Evolutionary conservation across 805 yeast genomes (phyloP).

Genomic region (Wickerhamiella dianesei): DNA sequence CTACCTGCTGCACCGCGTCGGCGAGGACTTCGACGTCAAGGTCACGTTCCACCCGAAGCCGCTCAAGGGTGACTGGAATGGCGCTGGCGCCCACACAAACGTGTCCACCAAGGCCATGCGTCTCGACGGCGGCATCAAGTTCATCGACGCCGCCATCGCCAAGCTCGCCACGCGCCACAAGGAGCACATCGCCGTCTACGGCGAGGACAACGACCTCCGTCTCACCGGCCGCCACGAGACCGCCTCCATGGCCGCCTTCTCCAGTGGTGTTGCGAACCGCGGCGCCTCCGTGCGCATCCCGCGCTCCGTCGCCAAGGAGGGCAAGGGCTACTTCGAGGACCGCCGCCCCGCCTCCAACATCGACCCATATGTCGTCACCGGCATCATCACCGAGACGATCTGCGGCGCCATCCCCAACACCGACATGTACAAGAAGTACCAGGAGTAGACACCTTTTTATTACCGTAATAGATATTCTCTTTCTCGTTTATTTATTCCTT

Average conservation of each 20-base stretch:
- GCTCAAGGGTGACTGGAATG: conserved; percentile 97
- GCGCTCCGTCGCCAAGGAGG: conserved; percentile 96
- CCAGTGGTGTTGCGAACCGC: conserved; percentile 98
- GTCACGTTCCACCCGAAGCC: conserved; percentile 99
- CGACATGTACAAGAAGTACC: conserved; percentile 43
- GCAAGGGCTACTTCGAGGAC: conserved; percentile 97
- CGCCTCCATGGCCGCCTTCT: conserved; percentile 80
- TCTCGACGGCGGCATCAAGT: conserved; percentile 88
- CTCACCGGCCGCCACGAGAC: conserved; percentile 98
- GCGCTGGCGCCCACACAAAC: conserved; percentile 99
- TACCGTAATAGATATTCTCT: neutral
- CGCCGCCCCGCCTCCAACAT: conserved; percentile 99
- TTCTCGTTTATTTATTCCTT: too few relatives aligned
- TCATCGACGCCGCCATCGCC: conserved; percentile 82
- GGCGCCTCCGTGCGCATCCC: conserved; percentile 99
- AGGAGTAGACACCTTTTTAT: conserved; percentile 1
- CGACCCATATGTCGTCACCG: conserved; percentile 97
- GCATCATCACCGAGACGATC: conserved; percentile 94
- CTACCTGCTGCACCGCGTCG: conserved; percentile 82
- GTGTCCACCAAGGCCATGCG: conserved; percentile 91
- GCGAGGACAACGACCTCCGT: conserved; percentile 89
- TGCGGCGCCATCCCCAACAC: conserved; percentile 91
- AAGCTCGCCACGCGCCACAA: conserved; percentile 90
- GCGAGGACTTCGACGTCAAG: conserved; percentile 98
- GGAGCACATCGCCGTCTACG: conserved; percentile 91